These are phyloP conservation scores for Botrytis medusae DNA, from an alignment of 2,329 filamentous ascomycete genomes.

Conservation along the genomic window DNA sequence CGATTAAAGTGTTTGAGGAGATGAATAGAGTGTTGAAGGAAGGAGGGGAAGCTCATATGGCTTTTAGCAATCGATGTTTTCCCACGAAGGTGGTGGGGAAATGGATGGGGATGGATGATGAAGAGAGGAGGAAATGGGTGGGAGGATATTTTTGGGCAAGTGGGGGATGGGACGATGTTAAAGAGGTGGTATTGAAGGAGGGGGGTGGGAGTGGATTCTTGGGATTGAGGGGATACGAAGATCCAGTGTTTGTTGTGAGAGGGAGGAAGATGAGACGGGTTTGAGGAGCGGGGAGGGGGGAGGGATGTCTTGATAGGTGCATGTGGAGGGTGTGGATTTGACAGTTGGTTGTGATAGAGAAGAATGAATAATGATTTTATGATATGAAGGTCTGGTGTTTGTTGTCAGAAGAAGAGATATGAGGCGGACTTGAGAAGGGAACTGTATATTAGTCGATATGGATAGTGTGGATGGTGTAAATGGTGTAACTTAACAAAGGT, in stretches of 20 bases:
- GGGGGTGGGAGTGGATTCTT: conserved; percentile 34
- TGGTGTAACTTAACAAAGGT: neutral
- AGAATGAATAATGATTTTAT: too few relatives aligned
- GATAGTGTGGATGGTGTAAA: neutral
- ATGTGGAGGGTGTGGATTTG: neutral
- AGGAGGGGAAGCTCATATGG: conserved; percentile 50
- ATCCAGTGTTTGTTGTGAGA: conserved; percentile 49
- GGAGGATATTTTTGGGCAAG: conserved; percentile 49
- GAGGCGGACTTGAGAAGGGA: neutral
- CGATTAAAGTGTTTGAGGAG: conserved; percentile 46
- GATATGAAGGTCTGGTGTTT: conserved; percentile 45
- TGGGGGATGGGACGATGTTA: conserved; percentile 51
- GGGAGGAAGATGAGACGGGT: conserved; percentile 27
- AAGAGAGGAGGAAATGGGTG: conserved; percentile 49
- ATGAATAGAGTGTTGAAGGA: conserved; percentile 43
- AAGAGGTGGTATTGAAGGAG: conserved; percentile 52
- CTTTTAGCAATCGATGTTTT: conserved; percentile 53
- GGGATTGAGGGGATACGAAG: conserved; percentile 28
- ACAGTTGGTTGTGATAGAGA: neutral
- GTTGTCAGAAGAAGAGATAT: conserved; percentile 42
- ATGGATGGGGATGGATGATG: conserved; percentile 49
- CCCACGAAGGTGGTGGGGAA: conserved; percentile 51
- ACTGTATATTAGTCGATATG: neutral
- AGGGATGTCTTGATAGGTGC: neutral
- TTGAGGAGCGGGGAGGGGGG: neutral